Evolutionary conservation across 805 yeast species (phyloP), one percentile per base, ranked within the genome.

Genomic region (Torulaspora franciscae): DNA sequence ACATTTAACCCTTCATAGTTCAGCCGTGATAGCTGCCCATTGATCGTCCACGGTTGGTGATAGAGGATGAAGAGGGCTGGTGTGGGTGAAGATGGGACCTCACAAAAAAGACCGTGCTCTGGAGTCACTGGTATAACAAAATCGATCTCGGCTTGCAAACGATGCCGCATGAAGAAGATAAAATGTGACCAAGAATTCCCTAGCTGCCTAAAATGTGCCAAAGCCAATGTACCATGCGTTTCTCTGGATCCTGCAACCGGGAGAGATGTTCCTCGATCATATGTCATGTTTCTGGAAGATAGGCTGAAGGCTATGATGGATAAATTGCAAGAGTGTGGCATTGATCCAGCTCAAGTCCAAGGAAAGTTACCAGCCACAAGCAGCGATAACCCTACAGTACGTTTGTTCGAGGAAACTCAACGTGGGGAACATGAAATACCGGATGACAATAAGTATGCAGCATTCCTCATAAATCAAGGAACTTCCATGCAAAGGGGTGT

Each of bases 191-290:
- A 81, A 47, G 72, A 69, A 32, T 73, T 70, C 33, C 86, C 85
- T 1, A 64, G 73, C 11, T 82, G 86, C 56, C 65, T 69, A 23
- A 72, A 72, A 50, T 81, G 87, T 62, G 64, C 67, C 13, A 75
- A 71, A 45, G 83, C 85, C 8, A 76, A 79, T 5, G 83, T 70
- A 2, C 85, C 84, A 6, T 89, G 97, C 65, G 80, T 87, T 3
- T 87, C 95, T 0, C 64, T 85, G 3, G 96, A 90, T 60, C 89
- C 95, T 0, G 87, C 89, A 6, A 86, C 96, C 0, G 95, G 95
- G 0, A 70, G 95, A 43, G 88, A 84, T 52, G 79, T 88, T 1
- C 95, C 96, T 0, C 68, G 97, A 30, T 83, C 88, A 2, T 84
- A 85, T 57, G 77, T 87, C 3, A 74, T 79, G 15, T 83, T 81